Evolutionary conservation across 306 rosid species (phyloP).

Genomic region (Hippophae gyantsensis): DNA sequence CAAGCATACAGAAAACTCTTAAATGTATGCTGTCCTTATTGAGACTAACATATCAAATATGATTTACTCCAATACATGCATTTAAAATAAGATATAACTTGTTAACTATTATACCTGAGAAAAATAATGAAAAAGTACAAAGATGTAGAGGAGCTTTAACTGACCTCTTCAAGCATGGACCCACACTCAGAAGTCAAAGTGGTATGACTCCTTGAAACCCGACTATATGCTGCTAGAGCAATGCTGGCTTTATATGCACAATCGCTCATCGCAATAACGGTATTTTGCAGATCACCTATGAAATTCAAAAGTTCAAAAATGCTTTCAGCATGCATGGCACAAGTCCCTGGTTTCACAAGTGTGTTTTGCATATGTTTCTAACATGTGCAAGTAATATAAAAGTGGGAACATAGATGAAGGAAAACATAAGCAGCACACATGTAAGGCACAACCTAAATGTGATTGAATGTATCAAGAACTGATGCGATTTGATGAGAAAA

Average conservation of each 20-base stretch:
- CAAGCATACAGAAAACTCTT: not conserved
- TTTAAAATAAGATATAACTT: slow-evolving; percentile 1
- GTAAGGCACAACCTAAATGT: not conserved
- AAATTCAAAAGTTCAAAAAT: slow-evolving; percentile 12
- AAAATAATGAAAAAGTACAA: not conserved
- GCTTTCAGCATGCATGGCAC: not conserved
- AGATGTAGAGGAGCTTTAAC: not conserved
- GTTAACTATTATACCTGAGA: too few species aligned
- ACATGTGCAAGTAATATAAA: not conserved
- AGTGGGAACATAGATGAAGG: not conserved
- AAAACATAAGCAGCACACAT: not conserved
- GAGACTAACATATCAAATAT: slow-evolving; percentile 3
- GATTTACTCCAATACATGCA: not conserved
- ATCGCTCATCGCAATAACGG: slow-evolving; percentile 78
- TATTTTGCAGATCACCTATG: slow-evolving; percentile 72
- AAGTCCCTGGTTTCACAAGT: not conserved
- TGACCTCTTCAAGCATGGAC: slow-evolving; percentile 96
- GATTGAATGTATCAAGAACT: too few species aligned
- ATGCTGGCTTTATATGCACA: slow-evolving; percentile 71
- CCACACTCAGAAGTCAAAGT: slow-evolving; percentile 97
- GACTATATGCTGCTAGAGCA: slow-evolving; percentile 55
- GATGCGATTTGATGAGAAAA: not conserved
- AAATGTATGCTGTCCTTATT: not conserved
- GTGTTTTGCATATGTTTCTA: not conserved
- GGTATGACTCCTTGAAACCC: slow-evolving; percentile 69